Percentiles rank a stretch among this genome's conserved stretches.
These are phyloP conservation scores for Lenwebbia sp. DNA, from an alignment of 345 rosid species.

Conservation along the genomic window DNA sequence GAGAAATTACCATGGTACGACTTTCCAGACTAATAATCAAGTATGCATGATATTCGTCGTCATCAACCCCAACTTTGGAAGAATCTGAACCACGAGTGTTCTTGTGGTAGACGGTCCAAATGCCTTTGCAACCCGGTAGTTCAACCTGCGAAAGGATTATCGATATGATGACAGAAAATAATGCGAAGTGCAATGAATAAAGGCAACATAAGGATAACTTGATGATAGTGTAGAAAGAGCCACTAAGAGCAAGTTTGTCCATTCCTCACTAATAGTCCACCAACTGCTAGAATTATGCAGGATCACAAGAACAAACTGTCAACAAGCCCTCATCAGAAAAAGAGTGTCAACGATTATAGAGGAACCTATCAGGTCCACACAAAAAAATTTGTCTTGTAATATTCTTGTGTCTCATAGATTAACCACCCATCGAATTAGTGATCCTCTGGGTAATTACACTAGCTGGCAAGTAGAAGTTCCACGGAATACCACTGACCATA, in stretches of 20 bases:
- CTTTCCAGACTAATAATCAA: constrained; percentile 92
- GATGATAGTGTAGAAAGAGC: neutral
- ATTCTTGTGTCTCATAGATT: neutral
- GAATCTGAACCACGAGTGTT: constrained; percentile 66
- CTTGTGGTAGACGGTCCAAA: constrained; percentile 98
- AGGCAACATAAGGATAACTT: neutral
- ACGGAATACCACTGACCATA: neutral
- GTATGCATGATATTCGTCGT: constrained; percentile 95
- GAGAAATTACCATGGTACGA: constrained; percentile 72
- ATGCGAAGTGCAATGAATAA: neutral
- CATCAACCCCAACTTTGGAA: constrained; percentile 49
- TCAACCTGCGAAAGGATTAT: constrained; percentile 52
- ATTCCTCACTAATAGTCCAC: neutral
- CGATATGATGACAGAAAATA: neutral
- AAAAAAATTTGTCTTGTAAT: neutral
- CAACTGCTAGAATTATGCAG: neutral
- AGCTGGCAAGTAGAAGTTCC: neutral
- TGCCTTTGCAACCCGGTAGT: constrained; percentile 92
- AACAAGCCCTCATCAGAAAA: neutral
- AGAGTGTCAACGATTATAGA: neutral
- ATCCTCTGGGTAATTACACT: neutral
- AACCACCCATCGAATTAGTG: neutral
- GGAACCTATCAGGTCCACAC: neutral
- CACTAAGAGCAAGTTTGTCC: neutral
- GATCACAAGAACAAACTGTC: neutral